These are phyloP conservation scores for Diaporthe australafricana DNA, from an alignment of 2,329 filamentous ascomycete species.

Conservation along the genomic window DNA sequence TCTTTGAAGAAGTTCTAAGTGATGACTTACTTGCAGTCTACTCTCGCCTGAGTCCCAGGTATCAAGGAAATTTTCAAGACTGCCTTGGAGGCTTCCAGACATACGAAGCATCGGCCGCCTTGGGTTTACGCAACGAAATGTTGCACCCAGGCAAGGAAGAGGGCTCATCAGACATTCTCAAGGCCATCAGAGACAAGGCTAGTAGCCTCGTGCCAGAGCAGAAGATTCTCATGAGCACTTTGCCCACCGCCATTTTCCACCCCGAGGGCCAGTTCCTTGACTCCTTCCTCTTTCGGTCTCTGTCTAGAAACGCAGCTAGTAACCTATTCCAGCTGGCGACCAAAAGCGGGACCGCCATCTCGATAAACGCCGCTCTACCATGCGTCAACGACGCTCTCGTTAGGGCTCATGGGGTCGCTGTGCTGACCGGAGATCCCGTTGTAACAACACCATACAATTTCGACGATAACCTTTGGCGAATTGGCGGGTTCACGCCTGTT, in stretches of 20 bases:
- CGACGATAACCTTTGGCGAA: conserved; percentile 91
- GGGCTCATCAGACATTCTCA: conserved; percentile 91
- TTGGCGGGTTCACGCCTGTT: conserved; percentile 90
- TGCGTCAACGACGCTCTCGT: conserved; percentile 90
- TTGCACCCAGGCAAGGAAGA: conserved; percentile 91
- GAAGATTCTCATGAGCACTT: conserved; percentile 84
- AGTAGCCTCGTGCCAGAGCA: conserved; percentile 84
- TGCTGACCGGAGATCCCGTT: conserved; percentile 85
- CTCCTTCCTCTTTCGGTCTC: conserved; percentile 78
- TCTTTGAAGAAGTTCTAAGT: conserved; percentile 88
- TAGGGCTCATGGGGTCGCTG: conserved; percentile 81
- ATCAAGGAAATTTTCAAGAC: conserved; percentile 97
- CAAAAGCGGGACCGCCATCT: conserved; percentile 80
- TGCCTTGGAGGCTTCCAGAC: conserved; percentile 96
- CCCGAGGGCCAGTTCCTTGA: conserved; percentile 85
- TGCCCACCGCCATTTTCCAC: conserved; percentile 82
- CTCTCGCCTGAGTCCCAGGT: conserved; percentile 87
- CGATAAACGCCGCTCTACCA: conserved; percentile 88
- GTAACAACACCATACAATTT: conserved; percentile 84
- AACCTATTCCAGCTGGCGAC: conserved; percentile 77
- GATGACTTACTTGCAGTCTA: conserved; percentile 94
- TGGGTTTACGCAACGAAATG: conserved; percentile 92
- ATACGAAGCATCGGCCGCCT: conserved; percentile 89
- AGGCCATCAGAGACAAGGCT: conserved; percentile 87
- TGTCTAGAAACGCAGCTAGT: conserved; percentile 78